Evolutionary conservation across 768 basidiomycete species (phyloP).

Genomic region (Melanogaster broomeanus): DNA sequence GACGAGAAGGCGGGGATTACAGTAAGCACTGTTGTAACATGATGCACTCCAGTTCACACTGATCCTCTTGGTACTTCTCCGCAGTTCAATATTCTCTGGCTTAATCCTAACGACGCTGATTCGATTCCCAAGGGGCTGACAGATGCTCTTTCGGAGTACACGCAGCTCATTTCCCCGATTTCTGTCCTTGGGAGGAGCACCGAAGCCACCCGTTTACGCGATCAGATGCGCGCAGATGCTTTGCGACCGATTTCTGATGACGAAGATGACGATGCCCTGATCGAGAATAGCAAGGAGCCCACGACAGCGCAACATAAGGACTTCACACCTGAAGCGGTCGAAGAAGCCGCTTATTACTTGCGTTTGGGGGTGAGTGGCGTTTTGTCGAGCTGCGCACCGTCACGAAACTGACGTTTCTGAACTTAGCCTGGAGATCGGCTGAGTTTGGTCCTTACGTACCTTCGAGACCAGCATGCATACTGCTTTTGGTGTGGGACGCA

Average conservation of each 20-base stretch:
- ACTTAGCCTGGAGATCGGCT: constrained; percentile 71
- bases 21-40: constrained; percentile 25
- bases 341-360: constrained; percentile 69
- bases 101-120: constrained; percentile 65
- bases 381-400: constrained; percentile 1
- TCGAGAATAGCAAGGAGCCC: constrained; percentile 16
- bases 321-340: constrained; percentile 56
- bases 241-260: constrained; percentile 46
- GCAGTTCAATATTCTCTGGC: constrained; percentile 83
- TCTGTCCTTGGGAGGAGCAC: constrained; percentile 8
- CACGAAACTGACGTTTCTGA: constrained; percentile 13
- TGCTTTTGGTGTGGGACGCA: constrained; percentile 90
- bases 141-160: constrained; percentile 52
- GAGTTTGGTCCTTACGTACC: constrained; percentile 65
- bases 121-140: constrained; percentile 68
- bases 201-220: constrained; percentile 53
- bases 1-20: constrained; percentile 73
- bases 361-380: constrained; percentile 57
- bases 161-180: constrained; percentile 18
- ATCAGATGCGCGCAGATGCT: constrained; percentile 76
- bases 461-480: constrained; percentile 71
- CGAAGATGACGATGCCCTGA: constrained; percentile 37
- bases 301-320: constrained; percentile 30
- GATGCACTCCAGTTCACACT: constrained; percentile 6
- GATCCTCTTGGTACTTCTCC: not conserved